These are phyloP conservation scores for Phytophthora megakarya DNA, from an alignment of 352 stramenopile genomes.

Conservation along the genomic window DNA sequence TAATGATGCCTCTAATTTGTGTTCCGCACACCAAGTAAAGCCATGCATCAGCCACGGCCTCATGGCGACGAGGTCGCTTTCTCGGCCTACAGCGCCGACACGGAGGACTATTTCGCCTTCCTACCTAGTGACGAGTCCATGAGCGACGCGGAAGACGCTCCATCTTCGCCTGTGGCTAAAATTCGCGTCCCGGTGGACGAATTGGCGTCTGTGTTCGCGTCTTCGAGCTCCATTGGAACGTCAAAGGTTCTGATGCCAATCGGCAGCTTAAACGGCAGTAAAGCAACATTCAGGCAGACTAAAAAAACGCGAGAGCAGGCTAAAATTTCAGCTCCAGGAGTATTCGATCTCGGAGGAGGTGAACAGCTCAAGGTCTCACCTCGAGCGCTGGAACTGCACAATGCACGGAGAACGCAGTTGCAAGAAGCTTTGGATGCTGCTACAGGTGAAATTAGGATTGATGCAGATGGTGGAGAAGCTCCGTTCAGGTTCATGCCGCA, in stretches of 20 bases:
- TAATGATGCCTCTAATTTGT: not conserved
- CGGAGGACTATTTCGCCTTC: slow-evolving; percentile 68
- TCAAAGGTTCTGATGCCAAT: slow-evolving; percentile 40
- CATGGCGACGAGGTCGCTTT: slow-evolving; percentile 29
- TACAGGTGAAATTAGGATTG: not conserved
- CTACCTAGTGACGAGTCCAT: slow-evolving; percentile 65
- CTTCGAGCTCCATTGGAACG: slow-evolving; percentile 24
- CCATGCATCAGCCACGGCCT: slow-evolving; percentile 17
- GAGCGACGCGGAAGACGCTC: slow-evolving; percentile 37
- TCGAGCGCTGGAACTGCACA: slow-evolving; percentile 42
- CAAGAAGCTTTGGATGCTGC: slow-evolving; percentile 55
- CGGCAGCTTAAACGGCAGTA: slow-evolving; percentile 19
- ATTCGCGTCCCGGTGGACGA: slow-evolving; percentile 32
- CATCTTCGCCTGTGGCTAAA: slow-evolving; percentile 4
- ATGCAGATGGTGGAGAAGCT: slow-evolving; percentile 34
- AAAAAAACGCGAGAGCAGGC: not conserved
- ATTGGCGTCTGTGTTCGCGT: slow-evolving; percentile 32
- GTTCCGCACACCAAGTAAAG: slow-evolving; percentile 8
- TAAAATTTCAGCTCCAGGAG: slow-evolving; percentile 14
- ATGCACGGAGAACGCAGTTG: slow-evolving; percentile 40
- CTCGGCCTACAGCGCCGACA: slow-evolving; percentile 30
- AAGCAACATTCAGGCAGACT: not conserved
- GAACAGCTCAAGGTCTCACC: slow-evolving; percentile 49
- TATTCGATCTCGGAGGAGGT: slow-evolving; percentile 26
- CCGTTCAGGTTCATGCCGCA: slow-evolving; percentile 51